Base-by-base conservation (phyloP, 805 yeast species). In the Metschnikowia aberdeeniae region DNA sequence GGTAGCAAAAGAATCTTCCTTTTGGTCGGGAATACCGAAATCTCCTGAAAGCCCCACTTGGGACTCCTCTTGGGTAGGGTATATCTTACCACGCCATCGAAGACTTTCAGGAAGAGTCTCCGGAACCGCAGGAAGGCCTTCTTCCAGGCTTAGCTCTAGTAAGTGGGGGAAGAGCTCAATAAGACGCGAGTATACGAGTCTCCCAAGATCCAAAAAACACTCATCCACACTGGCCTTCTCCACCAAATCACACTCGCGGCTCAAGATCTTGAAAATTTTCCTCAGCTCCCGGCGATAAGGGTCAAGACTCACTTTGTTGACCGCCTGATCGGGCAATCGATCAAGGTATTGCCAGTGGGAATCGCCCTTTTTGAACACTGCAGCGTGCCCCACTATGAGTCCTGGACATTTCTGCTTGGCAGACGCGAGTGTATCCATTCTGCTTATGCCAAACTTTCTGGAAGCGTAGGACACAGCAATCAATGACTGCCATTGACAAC, bases 191-290 rank as follows among this genome's bases (percentile, higher is more conserved):
- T 77, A 74, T 0, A 88, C 78, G 20, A 78, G 53, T 32, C 85
- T 68, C 0, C 97, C 96, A 34, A 93, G 62, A 64, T 93, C 97
- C 53, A 93, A 52, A 59, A 85, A 93, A 40, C 89, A 82, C 65
- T 93, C 99, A 65, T 93, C 99, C 14, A 90, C 93, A 65, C 97
- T 89, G 0, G 97, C 98, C 66, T 90, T 90, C 62, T 93, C 96
- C 0, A 89, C 88, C 12, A 75, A 55, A 46, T 80, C 84, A 59
- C 92, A 86, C 47, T 74, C 70, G 6, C 67, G 60, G 45, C 76
- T 76, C 55, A 93, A 75, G 0, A 92, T 67, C 30, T 78, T 70
- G 58, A 89, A 72, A 47, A 93, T 82, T 62, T 85, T 86, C 13
- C 96, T 70, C 47, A 93, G 83, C 58, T 89, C 96, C 47, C 96